These are phyloP conservation scores for Daldinia concentrica DNA, from an alignment of 495 filamentous ascomycete genomes.

Conservation along the genomic window DNA sequence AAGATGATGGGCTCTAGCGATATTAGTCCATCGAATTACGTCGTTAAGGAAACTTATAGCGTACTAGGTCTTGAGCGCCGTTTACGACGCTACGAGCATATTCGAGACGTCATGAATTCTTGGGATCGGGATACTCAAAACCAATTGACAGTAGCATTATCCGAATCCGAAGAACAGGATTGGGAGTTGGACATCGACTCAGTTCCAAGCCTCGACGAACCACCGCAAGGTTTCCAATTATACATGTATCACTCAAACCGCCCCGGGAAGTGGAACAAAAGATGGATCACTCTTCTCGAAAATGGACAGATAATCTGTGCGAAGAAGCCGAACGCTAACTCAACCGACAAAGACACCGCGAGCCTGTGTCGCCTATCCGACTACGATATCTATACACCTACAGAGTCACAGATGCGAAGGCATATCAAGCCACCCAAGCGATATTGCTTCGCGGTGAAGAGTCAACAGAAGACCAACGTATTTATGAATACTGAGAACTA, in stretches of 20 bases:
- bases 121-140: slow-evolving; percentile 86
- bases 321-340: slow-evolving; percentile 68
- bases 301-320: slow-evolving; percentile 79
- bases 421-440: slow-evolving; percentile 79
- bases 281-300: slow-evolving; percentile 74
- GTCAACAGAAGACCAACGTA: slow-evolving; percentile 87
- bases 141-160: slow-evolving; percentile 62
- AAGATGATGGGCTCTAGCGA: slow-evolving; percentile 60
- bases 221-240: slow-evolving; percentile 64
- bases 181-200: slow-evolving; percentile 58
- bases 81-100: slow-evolving; percentile 84
- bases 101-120: slow-evolving; percentile 90
- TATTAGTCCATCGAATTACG: slow-evolving; percentile 67
- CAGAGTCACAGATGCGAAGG: slow-evolving; percentile 66
- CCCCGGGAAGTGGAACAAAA: slow-evolving; percentile 85
- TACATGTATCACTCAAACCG: slow-evolving; percentile 83
- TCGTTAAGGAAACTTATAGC: slow-evolving; percentile 79
- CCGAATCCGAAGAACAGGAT: slow-evolving; percentile 49
- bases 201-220: slow-evolving; percentile 66
- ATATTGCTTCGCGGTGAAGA: slow-evolving; percentile 88
- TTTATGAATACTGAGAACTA: slow-evolving; percentile 86
- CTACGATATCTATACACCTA: slow-evolving; percentile 89
- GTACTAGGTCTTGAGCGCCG: slow-evolving; percentile 83
- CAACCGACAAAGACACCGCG: slow-evolving; percentile 66
- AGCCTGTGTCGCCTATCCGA: slow-evolving; percentile 90